Evolutionary conservation across 2,329 filamentous ascomycete genomes (phyloP).

Genomic region (Neofusicoccum kwambonambiense): DNA sequence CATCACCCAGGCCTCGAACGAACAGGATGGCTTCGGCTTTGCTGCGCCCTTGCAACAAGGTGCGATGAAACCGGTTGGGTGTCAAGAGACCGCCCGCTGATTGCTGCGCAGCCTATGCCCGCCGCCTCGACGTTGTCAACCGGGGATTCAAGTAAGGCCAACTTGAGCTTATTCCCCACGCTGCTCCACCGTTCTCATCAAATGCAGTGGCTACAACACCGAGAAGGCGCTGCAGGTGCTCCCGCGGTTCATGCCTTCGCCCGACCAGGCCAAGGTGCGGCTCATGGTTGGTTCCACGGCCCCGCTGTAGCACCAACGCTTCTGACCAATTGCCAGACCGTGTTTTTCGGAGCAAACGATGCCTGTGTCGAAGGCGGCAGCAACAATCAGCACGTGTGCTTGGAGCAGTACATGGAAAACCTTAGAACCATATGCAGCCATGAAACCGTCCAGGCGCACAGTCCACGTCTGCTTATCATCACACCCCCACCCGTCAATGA

Average conservation of each 20-base stretch:
- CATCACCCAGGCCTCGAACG: slow-evolving; percentile 68
- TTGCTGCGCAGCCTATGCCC: slow-evolving; percentile 62
- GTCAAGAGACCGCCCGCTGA: slow-evolving; percentile 14
- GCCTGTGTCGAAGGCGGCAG: slow-evolving; percentile 64
- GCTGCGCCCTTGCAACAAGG: slow-evolving; percentile 68
- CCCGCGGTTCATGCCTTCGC: slow-evolving; percentile 68
- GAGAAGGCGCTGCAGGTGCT: slow-evolving; percentile 69
- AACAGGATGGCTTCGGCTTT: slow-evolving; percentile 70
- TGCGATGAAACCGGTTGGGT: slow-evolving; percentile 39
- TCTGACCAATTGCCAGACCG: slow-evolving; percentile 50
- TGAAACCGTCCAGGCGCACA: slow-evolving; percentile 66
- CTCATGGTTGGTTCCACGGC: slow-evolving; percentile 55
- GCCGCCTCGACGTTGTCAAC: slow-evolving; percentile 83
- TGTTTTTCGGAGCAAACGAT: slow-evolving; percentile 92
- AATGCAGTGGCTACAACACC: slow-evolving; percentile 72
- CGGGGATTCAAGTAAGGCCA: slow-evolving; percentile 65
- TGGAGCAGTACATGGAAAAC: slow-evolving; percentile 74
- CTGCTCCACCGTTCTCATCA: not conserved
- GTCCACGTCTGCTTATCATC: slow-evolving; percentile 71
- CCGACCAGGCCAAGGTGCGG: slow-evolving; percentile 59
- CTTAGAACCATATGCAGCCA: slow-evolving; percentile 71
- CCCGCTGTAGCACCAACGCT: not conserved
- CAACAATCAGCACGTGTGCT: slow-evolving; percentile 71
- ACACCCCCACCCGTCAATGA: slow-evolving; percentile 83
- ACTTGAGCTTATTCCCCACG: not conserved